Base-by-base conservation (phyloP, 306 rosid species). In the Vigna reflexopilosa region DNA sequence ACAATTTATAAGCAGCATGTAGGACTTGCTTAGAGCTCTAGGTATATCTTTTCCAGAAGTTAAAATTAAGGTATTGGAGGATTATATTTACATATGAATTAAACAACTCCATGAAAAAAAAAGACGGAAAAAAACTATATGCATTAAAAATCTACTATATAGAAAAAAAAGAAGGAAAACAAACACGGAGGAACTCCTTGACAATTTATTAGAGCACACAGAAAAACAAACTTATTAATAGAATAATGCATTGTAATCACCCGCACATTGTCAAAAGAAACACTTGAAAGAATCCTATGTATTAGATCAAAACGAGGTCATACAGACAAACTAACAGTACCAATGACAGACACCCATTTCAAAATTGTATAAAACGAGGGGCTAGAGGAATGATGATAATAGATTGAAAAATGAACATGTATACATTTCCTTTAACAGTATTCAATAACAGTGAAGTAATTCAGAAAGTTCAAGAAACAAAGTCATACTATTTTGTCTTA, bases 401-500 rank as follows among this genome's bases (percentile, higher is more conserved):
- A 62, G 66, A 32, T 30, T 62, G 67, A 6, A 62, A 62, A 13
- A 3, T 62, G 68, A 62, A 62, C 24, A 62, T 8, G 24, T 45
- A 62, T 11, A 42, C 34, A 58, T 76, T 72, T 8, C 56, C 34
- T 34, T 50, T 26, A 72, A 40, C 36, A 40, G 22, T 68, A 62
- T 40, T 28, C 67, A 70, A 82, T 67, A 68, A 81, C 56, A 50
- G 70, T 30, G 64, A 38, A 68, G 34, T 50, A 74, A 55, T 55
- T 77, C 56, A 71, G 12, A 56, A 32, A 72, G 36, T 22, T 65
- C 10, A 47, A 12, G 32, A 77, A 48, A 54, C 19, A 85, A 26
- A 20, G 51, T 84, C 99, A 82, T 89, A 96, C 99, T 50, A 96
- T 80, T 96, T 96, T 75, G 77, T 82, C 83, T 89, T 96, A 69